Base-by-base conservation (phyloP, 192 early-diverging fungal species). In the Backusella morwellensis region DNA sequence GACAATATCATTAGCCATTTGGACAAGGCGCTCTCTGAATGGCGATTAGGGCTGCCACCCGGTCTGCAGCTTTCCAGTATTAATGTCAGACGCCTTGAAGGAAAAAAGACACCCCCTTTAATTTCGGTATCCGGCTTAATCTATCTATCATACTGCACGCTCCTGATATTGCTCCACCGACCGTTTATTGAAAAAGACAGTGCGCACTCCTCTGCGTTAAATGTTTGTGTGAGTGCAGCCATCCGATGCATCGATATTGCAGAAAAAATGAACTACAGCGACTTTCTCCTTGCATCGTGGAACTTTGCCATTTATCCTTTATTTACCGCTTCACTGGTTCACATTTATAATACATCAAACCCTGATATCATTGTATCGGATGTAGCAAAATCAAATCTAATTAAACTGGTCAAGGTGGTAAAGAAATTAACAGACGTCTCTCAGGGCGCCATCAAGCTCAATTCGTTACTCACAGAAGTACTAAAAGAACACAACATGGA, bases 151-250 rank as follows among this genome's bases (percentile, higher is more conserved):
- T 90, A 88, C 79, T 85, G 88, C 47, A 81, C 85, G 0, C 70
- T 79, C 8, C 72, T 90, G 44, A 87, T 85, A 34, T 66, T 90
- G 26, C 75, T 90, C 34, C 88, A 90, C 77, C 80, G 87, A 8
- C 88, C 88, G 0, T 90, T 87, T 72, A 85, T 83, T 81, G 81
- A 68, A 74, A 42, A 68, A 32, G 50, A 70, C 29, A 52, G 66
- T 6, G 15, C 77, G 59, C 23, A 76, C 19, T 77, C 76, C 1
- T 78, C 81, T 6, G 79, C 81, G 0, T 63, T 77, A 6, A 70
- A 47, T 44, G 74, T 83, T 32, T 83, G 81, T 42, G 79, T 72
- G 1, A 77, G 41, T 34, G 81, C 81, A 36, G 81, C 81, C 5
- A 83, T 66, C 29, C 36, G 78, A 14, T 79, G 77, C 15, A 42